These are phyloP conservation scores for Cercospora zeae-maydis DNA, from an alignment of 2,329 filamentous ascomycete species.

Conservation along the genomic window DNA sequence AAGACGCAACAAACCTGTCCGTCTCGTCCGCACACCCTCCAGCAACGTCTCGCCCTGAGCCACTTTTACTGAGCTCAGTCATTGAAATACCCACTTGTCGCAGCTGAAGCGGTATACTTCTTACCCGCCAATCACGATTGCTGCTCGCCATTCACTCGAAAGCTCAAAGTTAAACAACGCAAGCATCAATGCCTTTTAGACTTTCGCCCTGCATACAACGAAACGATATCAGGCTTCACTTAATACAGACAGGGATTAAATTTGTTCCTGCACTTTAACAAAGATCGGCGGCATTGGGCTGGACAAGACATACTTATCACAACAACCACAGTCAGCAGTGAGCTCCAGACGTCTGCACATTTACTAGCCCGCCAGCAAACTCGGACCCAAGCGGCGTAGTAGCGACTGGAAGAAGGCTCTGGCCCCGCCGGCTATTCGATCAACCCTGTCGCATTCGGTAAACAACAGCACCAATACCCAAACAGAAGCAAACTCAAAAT, in stretches of 20 bases:
- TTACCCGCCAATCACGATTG: conserved; percentile 9
- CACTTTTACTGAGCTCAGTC: neutral
- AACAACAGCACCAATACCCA: neutral
- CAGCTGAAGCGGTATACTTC: conserved; percentile 1
- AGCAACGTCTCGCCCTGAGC: neutral
- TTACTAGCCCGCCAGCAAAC: neutral
- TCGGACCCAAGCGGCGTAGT: neutral
- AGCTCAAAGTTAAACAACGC: conserved; percentile 4
- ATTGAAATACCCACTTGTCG: conserved; percentile 1
- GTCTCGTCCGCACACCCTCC: neutral
- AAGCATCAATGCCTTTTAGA: conserved; percentile 13
- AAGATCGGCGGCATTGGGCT: conserved; percentile 4
- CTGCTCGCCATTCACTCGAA: conserved; percentile 4
- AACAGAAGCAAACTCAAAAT: neutral
- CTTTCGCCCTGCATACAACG: conserved; percentile 11
- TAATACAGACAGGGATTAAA: conserved; percentile 7
- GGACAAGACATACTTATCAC: neutral
- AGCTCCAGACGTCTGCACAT: neutral
- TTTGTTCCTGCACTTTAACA: neutral
- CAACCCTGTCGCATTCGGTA: neutral
- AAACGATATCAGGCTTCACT: conserved; percentile 12
- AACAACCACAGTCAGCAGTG: neutral
- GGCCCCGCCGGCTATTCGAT: neutral
- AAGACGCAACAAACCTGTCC: neutral
- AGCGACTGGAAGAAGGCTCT: neutral